Percentiles rank a stretch among this genome's conserved stretches.
These are phyloP conservation scores for Russula emetica DNA, from an alignment of 768 basidiomycete species.

Conservation along the genomic window DNA sequence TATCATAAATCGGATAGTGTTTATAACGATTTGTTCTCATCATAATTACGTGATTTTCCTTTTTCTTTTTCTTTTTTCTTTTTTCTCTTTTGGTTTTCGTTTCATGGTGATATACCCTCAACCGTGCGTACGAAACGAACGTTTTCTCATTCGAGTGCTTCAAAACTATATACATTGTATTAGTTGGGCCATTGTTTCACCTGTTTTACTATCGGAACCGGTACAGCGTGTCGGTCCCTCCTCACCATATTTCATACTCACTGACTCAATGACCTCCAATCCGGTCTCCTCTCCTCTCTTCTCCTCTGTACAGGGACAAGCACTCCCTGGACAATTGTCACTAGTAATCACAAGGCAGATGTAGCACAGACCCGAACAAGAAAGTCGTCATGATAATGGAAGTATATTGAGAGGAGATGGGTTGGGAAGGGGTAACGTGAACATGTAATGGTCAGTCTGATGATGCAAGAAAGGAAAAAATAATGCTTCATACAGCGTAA, in stretches of 20 bases:
- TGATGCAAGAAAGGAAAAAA: neutral
- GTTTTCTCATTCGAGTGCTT: neutral
- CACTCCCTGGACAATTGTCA: neutral
- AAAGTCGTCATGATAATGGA: neutral
- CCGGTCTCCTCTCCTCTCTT: neutral
- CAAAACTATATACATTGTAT: neutral
- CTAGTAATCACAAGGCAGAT: neutral
- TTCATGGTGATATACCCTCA: neutral
- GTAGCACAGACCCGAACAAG: neutral
- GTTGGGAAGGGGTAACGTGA: neutral
- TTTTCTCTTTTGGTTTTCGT: neutral
- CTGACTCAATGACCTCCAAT: neutral
- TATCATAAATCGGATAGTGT: neutral
- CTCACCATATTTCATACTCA: neutral
- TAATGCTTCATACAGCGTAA: neutral
- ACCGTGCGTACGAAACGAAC: neutral
- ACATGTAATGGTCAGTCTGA: neutral
- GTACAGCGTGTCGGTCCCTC: neutral
- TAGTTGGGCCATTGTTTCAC: neutral
- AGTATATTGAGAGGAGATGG: too few species aligned
- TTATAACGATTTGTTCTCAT: neutral
- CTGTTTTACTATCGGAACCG: neutral
- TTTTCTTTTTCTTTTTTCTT: too few species aligned
- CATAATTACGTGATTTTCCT: neutral
- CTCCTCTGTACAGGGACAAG: too few species aligned